Evolutionary conservation across 1,284 basidiomycete species (phyloP).

Genomic region (Microstroma glucosiphilum): DNA sequence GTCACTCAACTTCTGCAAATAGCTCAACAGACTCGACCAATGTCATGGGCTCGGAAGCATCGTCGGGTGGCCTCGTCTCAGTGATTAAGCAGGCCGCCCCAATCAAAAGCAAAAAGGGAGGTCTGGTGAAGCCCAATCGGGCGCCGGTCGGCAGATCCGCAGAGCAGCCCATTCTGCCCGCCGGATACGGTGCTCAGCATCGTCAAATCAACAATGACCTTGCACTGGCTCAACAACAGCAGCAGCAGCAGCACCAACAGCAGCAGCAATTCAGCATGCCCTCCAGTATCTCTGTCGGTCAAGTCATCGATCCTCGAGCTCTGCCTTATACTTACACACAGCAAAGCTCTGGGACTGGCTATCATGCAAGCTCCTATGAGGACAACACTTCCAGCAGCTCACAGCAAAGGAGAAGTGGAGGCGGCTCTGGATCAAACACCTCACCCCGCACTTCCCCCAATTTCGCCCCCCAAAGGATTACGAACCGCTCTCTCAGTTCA

Average conservation of each 20-base stretch:
- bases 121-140: constrained; percentile 38
- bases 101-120: constrained; percentile 12
- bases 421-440: not conserved
- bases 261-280: constrained; percentile 7
- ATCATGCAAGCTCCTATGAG: not conserved
- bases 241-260: constrained; percentile 6
- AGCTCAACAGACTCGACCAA: not conserved
- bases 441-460: not conserved
- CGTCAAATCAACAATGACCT: constrained; percentile 79
- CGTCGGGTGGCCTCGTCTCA: not conserved
- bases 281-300: constrained; percentile 30
- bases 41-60: not conserved
- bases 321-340: constrained; percentile 14
- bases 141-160: constrained; percentile 58
- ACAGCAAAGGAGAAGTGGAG: not conserved
- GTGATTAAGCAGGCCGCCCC: constrained; percentile 3
- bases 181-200: constrained; percentile 87
- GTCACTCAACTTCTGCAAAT: too few relatives aligned
- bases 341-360: not conserved
- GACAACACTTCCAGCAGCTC: not conserved
- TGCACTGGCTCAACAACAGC: constrained; percentile 10
- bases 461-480: not conserved
- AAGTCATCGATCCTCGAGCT: constrained; percentile 34
- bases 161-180: constrained; percentile 77
- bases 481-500: not conserved